Base-by-base conservation (phyloP, 202 grass and related monocot genomes). In the Saccharum hybrid region DNA sequence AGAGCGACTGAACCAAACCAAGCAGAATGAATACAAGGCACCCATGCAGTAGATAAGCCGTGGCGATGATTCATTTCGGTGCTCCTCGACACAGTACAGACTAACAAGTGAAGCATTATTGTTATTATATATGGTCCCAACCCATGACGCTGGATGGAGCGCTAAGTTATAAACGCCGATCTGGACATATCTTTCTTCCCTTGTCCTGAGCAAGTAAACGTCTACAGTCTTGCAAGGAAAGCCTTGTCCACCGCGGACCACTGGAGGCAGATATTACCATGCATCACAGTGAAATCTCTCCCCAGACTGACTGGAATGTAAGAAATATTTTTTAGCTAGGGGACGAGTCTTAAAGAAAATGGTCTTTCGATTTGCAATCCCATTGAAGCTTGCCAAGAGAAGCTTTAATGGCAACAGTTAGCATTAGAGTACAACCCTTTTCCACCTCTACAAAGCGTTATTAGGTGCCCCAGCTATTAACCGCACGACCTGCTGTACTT, bases 81-180 rank as follows among this genome's bases (percentile, higher is more conserved):
- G 85, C 78, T 54, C 85, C 30, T 82, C 66, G 42, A 36, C 79
- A 77, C 79, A 71, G 59, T 82, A 77, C 85, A 87, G 78, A 72
- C 79, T 87, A 63, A 82, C 79, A 87, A 82, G 85, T 71, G 65
- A 87, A 82, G 49, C 71, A 82, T 76, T 66, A 74, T 74, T 56
- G 30, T 76, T 73, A 54, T 74, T 54, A 40, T 81, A 61, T 82
- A 87, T 87, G 85, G 85, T 70, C 85, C 79, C 85, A 69, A 63
- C 85, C 79, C 85, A 69, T 87, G 63, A 41, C 41, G 79, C 64
- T 64, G 72, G 71, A 82, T 51, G 78, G 78, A 82, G 64, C 56
- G 70, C 84, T 75, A 23, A 86, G 69, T 81, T 31, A 62, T 62
- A 39, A 77, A 65, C 21, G 65, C 4, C 40, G 54, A 87, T 87